phyloP scores from a whole-genome alignment of 768 basidiomycete species.

The Cystoderma amianthinum region DNA sequence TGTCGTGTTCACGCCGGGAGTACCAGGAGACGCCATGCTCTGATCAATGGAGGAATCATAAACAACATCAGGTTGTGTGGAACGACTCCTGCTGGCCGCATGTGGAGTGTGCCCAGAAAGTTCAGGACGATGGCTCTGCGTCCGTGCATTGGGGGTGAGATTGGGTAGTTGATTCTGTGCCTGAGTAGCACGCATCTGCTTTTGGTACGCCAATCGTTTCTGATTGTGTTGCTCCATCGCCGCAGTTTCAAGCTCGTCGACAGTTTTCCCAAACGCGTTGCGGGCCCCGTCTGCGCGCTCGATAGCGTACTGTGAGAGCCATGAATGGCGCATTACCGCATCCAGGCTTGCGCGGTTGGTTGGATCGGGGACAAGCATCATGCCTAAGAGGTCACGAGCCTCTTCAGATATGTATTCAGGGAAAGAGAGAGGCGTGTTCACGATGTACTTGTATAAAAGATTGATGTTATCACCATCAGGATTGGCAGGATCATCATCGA shows the following conservation, averaged over 20 bases:
- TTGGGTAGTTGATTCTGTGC: slow-evolving; percentile 14
- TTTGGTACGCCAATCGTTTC: slow-evolving; percentile 77
- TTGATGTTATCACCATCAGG: slow-evolving; percentile 99
- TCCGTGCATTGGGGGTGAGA: slow-evolving; percentile 20
- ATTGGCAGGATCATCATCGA: slow-evolving; percentile 97
- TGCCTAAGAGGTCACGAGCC: slow-evolving; percentile 76
- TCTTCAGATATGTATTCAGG: slow-evolving; percentile 89
- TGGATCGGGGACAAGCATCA: slow-evolving; percentile 96
- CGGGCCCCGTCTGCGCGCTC: slow-evolving; percentile 21
- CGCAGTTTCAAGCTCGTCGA: slow-evolving; percentile 71
- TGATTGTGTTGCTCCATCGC: slow-evolving; percentile 83
- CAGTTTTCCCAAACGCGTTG: slow-evolving; percentile 54
- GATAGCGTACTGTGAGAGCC: slow-evolving; percentile 64
- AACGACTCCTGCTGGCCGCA: slow-evolving; percentile 39
- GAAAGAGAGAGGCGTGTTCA: slow-evolving; percentile 93
- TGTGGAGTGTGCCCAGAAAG: slow-evolving; percentile 24
- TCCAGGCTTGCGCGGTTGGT: slow-evolving; percentile 67
- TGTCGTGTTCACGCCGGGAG: slow-evolving; percentile 16
- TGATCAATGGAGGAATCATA: slow-evolving; percentile 70
- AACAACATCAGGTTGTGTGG: slow-evolving; percentile 65
- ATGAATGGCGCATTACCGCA: slow-evolving; percentile 81
- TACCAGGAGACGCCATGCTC: slow-evolving; percentile 28
- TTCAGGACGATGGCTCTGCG: slow-evolving; percentile 53
- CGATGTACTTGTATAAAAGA: slow-evolving; percentile 96
- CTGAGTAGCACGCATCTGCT: slow-evolving; percentile 51